A percentile compares a stretch with the other conserved stretches of the same genome.
These are phyloP conservation scores for Vitellaria paradoxa DNA, from an alignment of 179 eudicot species.

Conservation along the genomic window DNA sequence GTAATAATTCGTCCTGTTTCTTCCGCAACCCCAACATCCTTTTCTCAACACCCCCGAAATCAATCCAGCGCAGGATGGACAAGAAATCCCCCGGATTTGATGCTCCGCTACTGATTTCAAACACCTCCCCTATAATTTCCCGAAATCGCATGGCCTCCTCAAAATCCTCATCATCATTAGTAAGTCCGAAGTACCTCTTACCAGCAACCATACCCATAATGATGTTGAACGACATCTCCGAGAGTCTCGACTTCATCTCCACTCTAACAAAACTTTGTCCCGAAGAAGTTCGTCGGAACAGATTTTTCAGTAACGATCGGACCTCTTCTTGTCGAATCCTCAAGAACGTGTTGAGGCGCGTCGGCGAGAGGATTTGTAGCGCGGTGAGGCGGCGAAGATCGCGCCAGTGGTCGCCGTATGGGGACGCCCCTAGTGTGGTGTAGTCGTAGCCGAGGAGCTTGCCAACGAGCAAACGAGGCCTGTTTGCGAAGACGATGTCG, in stretches of 20 bases:
- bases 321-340: slow-evolving; percentile 17
- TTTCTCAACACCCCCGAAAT: slow-evolving; percentile 26
- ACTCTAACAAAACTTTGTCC: slow-evolving; percentile 18
- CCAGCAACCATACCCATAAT: slow-evolving; percentile 40
- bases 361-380: slow-evolving; percentile 24
- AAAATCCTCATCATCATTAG: slow-evolving; percentile 17
- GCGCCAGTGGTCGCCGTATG: slow-evolving; percentile 44
- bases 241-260: slow-evolving; percentile 39
- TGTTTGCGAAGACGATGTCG: slow-evolving; percentile 35
- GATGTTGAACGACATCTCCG: slow-evolving; percentile 41
- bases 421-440: slow-evolving; percentile 19
- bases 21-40: slow-evolving; percentile 16
- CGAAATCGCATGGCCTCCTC: slow-evolving; percentile 25
- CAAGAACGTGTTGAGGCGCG: slow-evolving; percentile 12
- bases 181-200: slow-evolving; percentile 30
- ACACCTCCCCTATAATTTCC: slow-evolving; percentile 14
- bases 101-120: slow-evolving; percentile 14
- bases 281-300: not conserved
- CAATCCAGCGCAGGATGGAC: slow-evolving; percentile 43
- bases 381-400: slow-evolving; percentile 30
- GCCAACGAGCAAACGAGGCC: slow-evolving; percentile 22
- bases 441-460: slow-evolving; percentile 27
- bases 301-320: not conserved
- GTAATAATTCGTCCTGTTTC: slow-evolving; percentile 26
- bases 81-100: slow-evolving; percentile 34